phyloP scores from a whole-genome alignment of 2,329 filamentous ascomycete species.

The Penicillium sp. region DNA sequence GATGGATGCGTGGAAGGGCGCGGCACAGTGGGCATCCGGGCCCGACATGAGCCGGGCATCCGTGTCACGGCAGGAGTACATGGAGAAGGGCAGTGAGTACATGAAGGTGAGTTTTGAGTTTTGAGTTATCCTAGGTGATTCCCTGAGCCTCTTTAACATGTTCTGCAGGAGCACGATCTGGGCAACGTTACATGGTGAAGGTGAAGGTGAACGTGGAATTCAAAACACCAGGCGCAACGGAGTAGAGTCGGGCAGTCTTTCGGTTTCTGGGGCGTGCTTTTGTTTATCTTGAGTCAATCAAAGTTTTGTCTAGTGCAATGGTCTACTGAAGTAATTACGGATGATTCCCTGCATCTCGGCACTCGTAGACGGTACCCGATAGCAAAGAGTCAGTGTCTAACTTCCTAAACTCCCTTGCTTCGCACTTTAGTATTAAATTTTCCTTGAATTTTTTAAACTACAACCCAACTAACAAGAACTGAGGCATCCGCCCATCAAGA shows the following conservation, averaged over 20 bases:
- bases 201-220: constrained; percentile 2
- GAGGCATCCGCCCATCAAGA: background rate
- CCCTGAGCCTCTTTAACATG: constrained; percentile 7
- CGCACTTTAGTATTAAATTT: background rate
- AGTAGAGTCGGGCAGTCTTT: constrained; percentile 16
- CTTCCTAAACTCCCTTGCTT: background rate
- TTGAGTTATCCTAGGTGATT: background rate
- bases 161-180: constrained; percentile 35
- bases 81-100: constrained; percentile 90
- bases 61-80: constrained; percentile 75
- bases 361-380: background rate
- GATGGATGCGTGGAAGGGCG: constrained; percentile 89
- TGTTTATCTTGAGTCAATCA: background rate
- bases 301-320: background rate
- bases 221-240: constrained; percentile 21
- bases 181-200: constrained; percentile 34
- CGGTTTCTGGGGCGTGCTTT: constrained; percentile 9
- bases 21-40: constrained; percentile 70
- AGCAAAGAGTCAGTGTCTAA: background rate
- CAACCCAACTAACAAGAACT: background rate
- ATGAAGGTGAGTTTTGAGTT: constrained; percentile 59
- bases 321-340: background rate
- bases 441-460: background rate
- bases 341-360: background rate
- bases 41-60: constrained; percentile 59